Evolutionary conservation across 2,329 filamentous ascomycete genomes (phyloP).

Genomic region (Diaporthe eres): DNA sequence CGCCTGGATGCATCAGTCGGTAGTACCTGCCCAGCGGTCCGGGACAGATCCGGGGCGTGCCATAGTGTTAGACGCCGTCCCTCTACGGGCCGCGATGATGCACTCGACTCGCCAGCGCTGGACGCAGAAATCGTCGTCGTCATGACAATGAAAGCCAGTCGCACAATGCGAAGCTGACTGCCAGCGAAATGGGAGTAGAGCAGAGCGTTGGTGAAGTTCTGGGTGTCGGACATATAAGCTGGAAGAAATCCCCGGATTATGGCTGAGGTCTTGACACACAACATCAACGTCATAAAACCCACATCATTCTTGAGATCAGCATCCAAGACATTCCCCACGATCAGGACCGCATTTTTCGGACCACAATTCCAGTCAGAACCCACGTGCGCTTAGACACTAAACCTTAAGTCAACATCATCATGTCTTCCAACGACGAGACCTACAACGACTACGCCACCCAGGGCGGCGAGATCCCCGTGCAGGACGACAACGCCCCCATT

Average conservation of each 20-base stretch:
- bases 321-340: constrained; percentile 14
- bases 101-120: background rate
- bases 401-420: constrained; percentile 35
- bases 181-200: background rate
- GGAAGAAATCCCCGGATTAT: constrained; percentile 31
- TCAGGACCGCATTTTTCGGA: constrained; percentile 37
- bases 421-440: constrained; percentile 40
- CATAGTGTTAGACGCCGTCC: background rate
- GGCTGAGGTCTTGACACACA: background rate
- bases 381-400: constrained; percentile 24
- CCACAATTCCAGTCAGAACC: constrained; percentile 28
- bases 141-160: constrained; percentile 6
- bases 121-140: constrained; percentile 35
- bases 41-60: constrained; percentile 4
- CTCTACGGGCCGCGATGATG: constrained; percentile 11
- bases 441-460: constrained; percentile 41
- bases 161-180: background rate
- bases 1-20: background rate
- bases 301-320: constrained; percentile 3
- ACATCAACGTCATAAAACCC: constrained; percentile 24
- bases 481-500: constrained; percentile 41
- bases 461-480: constrained; percentile 40
- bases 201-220: background rate
- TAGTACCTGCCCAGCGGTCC: background rate
- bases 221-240: constrained; percentile 27